phyloP scores from a whole-genome alignment of 768 basidiomycete genomes.

The Tylopilus balloui region DNA sequence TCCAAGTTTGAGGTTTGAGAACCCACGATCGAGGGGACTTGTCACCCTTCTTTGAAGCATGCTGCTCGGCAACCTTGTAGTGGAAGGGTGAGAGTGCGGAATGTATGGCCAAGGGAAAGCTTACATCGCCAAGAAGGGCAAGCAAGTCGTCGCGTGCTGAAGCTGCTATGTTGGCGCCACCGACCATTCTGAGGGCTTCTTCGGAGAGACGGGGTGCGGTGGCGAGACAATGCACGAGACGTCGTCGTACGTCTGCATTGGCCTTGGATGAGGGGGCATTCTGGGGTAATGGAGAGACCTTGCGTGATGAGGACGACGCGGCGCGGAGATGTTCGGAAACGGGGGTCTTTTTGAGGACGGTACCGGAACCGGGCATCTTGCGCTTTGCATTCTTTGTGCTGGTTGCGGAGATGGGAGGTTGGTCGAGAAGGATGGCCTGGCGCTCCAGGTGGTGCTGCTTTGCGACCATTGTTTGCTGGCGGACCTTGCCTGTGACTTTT shows the following conservation, averaged over 20 bases:
- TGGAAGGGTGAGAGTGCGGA: background rate
- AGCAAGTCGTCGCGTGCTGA: constrained; percentile 40
- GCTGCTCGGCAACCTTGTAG: constrained; percentile 49
- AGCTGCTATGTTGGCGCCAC: constrained; percentile 35
- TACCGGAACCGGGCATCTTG: constrained; percentile 32
- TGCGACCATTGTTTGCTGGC: constrained; percentile 42
- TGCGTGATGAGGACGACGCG: constrained; percentile 30
- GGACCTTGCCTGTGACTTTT: constrained; percentile 41
- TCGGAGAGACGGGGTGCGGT: constrained; percentile 43
- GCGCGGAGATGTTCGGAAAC: constrained; percentile 30
- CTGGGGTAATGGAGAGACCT: constrained; percentile 27
- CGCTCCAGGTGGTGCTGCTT: constrained; percentile 49
- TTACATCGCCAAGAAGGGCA: constrained; percentile 48
- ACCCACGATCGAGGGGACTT: constrained; percentile 43
- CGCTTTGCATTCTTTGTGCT: constrained; percentile 41
- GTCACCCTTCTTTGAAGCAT: constrained; percentile 31
- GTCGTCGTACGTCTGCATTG: constrained; percentile 27
- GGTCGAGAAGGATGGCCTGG: constrained; percentile 40
- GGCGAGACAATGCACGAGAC: constrained; percentile 50
- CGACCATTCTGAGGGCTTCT: constrained; percentile 41
- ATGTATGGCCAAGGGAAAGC: constrained; percentile 3
- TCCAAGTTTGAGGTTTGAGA: constrained; percentile 57
- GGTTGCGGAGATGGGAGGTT: constrained; percentile 29
- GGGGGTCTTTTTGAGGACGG: constrained; percentile 23
- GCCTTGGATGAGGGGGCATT: constrained; percentile 16